Evolutionary conservation across 768 basidiomycete genomes (phyloP).

Genomic region (Dioszegia aurantiaca): DNA sequence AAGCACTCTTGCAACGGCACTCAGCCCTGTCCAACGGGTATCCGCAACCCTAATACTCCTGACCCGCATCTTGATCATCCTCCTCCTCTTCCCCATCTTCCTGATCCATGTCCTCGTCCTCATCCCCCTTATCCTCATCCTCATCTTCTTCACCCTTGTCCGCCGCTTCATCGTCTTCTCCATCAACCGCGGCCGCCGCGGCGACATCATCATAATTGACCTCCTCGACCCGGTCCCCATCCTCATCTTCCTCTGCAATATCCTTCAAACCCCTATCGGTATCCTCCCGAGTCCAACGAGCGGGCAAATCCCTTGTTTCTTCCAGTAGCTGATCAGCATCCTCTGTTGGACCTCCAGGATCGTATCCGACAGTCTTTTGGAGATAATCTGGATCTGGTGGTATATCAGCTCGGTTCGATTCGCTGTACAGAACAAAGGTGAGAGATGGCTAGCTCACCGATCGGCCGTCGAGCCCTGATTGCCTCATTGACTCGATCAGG

Average conservation of each 20-base stretch:
- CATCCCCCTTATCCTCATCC: not conserved
- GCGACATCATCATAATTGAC: slow-evolving; percentile 6
- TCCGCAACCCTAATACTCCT: no score
- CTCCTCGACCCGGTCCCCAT: slow-evolving; percentile 24
- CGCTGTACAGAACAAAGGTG: not conserved
- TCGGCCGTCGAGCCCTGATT: slow-evolving; percentile 24
- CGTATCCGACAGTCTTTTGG: slow-evolving; percentile 28
- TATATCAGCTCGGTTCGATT: not conserved
- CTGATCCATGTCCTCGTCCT: slow-evolving; percentile 8
- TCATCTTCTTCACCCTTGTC: slow-evolving; percentile 7
- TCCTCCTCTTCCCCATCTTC: slow-evolving; percentile 11
- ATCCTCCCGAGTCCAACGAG: slow-evolving; percentile 9
- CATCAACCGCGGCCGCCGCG: not conserved
- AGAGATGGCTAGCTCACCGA: slow-evolving; percentile 29
- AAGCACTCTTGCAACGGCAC: no score
- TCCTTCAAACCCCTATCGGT: slow-evolving; percentile 21
- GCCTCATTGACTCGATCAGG: slow-evolving; percentile 35
- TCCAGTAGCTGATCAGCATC: slow-evolving; percentile 9
- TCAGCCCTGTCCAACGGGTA: no score
- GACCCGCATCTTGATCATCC: slow-evolving; percentile 1
- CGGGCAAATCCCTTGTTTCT: slow-evolving; percentile 7
- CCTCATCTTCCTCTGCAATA: slow-evolving; percentile 26
- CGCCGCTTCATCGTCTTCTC: slow-evolving; percentile 3
- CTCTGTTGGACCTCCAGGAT: slow-evolving; percentile 25
- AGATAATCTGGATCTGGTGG: slow-evolving; percentile 32